Conservation (phyloP, 116 monocot species). For the Phalaenopsis hybrid region DNA sequence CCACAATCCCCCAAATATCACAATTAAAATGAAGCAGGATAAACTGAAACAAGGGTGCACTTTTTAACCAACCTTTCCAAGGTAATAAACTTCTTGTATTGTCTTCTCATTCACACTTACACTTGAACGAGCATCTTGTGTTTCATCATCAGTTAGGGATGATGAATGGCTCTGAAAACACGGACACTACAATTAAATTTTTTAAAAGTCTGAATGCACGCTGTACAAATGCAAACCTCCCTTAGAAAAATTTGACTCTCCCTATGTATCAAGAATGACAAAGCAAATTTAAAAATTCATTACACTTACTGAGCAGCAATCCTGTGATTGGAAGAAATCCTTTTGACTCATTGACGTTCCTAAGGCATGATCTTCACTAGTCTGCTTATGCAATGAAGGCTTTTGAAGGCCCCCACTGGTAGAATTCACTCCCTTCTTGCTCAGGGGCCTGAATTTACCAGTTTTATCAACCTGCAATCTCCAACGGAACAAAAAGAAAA, state of each 20-base stretch:
- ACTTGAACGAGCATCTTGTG: slow-evolving; percentile 20
- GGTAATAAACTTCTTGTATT: slow-evolving; percentile 41
- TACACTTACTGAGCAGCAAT: slow-evolving; percentile 51
- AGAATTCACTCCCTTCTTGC: slow-evolving; percentile 5
- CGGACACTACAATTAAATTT: background rate
- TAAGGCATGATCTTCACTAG: slow-evolving; percentile 21
- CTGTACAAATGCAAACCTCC: background rate
- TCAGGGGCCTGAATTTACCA: background rate
- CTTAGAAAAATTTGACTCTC: background rate
- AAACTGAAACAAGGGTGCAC: background rate
- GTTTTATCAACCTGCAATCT: slow-evolving; percentile 3
- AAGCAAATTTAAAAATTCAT: background rate
- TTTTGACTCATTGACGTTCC: slow-evolving; percentile 49
- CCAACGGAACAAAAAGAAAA: background rate
- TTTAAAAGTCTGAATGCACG: background rate
- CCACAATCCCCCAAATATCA: background rate
- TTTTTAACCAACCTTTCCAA: slow-evolving; percentile 40
- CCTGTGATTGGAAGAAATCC: slow-evolving; percentile 42
- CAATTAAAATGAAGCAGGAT: background rate
- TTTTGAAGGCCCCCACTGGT: slow-evolving; percentile 20
- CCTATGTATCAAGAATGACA: background rate
- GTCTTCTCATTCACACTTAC: slow-evolving; percentile 44
- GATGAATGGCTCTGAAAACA: slow-evolving; percentile 65
- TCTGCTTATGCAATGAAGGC: slow-evolving; percentile 23
- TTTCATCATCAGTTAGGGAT: slow-evolving; percentile 85